Percentiles rank a stretch among this genome's conserved stretches.
Evolutionary conservation across 805 yeast genomes (phyloP).

Genomic region (Dipodascopsis uninucleata): DNA sequence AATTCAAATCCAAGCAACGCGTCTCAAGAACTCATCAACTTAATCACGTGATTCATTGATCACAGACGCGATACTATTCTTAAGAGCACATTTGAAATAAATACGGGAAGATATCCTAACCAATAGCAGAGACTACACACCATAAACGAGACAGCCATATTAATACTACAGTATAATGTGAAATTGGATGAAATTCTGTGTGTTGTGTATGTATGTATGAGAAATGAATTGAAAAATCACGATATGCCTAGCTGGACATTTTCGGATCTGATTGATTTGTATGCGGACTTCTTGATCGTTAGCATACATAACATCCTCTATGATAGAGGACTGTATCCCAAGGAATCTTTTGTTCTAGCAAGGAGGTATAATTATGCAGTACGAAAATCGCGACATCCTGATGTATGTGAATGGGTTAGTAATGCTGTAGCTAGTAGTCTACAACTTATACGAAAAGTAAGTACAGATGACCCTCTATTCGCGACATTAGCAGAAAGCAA

Average conservation of each 20-base stretch:
- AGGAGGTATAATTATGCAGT: slow-evolving; percentile 46
- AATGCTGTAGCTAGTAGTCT: slow-evolving; percentile 36
- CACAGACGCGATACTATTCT: too few relatives aligned
- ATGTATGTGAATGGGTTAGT: slow-evolving; percentile 45
- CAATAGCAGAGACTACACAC: too few relatives aligned
- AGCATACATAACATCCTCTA: slow-evolving; percentile 55
- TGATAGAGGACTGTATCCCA: slow-evolving; percentile 52
- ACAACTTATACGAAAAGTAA: slow-evolving; percentile 21
- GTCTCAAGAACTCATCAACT: too few relatives aligned
- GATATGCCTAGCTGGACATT: slow-evolving; percentile 20
- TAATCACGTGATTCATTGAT: too few relatives aligned
- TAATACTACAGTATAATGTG: too few relatives aligned
- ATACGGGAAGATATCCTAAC: too few relatives aligned
- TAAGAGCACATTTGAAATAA: too few relatives aligned
- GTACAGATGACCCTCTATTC: slow-evolving; percentile 22
- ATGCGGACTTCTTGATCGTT: slow-evolving; percentile 42
- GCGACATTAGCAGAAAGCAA: neutral
- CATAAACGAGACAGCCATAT: too few relatives aligned
- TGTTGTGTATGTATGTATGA: too few relatives aligned
- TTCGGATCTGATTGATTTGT: slow-evolving; percentile 16
- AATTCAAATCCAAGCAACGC: too few relatives aligned
- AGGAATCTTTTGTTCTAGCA: slow-evolving; percentile 44
- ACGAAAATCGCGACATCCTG: slow-evolving; percentile 46
- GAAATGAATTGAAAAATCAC: too few relatives aligned
- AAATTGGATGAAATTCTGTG: too few relatives aligned